These are phyloP conservation scores for Apiospora hydei DNA, from an alignment of 2,329 filamentous ascomycete species.

Conservation along the genomic window DNA sequence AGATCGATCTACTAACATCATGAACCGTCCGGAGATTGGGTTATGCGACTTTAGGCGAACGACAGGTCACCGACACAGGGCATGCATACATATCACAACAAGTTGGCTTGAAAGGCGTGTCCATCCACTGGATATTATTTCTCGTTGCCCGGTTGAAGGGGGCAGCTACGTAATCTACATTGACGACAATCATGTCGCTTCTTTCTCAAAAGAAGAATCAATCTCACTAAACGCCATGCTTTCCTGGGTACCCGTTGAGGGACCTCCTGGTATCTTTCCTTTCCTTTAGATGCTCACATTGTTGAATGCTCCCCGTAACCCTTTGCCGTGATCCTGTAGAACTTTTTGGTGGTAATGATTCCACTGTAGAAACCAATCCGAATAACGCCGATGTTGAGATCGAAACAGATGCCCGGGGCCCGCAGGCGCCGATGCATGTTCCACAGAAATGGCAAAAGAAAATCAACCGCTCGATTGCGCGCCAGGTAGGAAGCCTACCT, in stretches of 20 bases:
- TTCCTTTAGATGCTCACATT: slow-evolving; percentile 41
- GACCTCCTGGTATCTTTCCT: slow-evolving; percentile 44
- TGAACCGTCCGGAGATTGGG: neutral
- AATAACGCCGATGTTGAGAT: slow-evolving; percentile 67
- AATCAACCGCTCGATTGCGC: slow-evolving; percentile 22
- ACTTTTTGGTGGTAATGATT: slow-evolving; percentile 43
- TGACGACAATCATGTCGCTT: slow-evolving; percentile 18
- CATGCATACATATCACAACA: neutral
- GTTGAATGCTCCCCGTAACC: slow-evolving; percentile 45
- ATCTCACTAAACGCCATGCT: slow-evolving; percentile 41
- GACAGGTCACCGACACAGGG: neutral
- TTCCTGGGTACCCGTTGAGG: slow-evolving; percentile 45
- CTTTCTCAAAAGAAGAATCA: slow-evolving; percentile 22
- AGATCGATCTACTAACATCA: neutral
- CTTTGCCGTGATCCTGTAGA: slow-evolving; percentile 39
- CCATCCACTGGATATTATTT: slow-evolving; percentile 1
- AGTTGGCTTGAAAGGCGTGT: neutral
- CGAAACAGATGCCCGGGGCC: slow-evolving; percentile 48
- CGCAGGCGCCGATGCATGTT: slow-evolving; percentile 45
- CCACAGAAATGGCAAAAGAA: slow-evolving; percentile 38
- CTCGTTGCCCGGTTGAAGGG: slow-evolving; percentile 23
- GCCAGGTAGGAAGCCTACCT: neutral
- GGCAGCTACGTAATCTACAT: slow-evolving; percentile 18
- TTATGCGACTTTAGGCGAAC: neutral
- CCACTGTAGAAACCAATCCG: slow-evolving; percentile 39